phyloP scores from a whole-genome alignment of 176 grass and related monocot species.

The Miscanthus lutarioriparius region DNA sequence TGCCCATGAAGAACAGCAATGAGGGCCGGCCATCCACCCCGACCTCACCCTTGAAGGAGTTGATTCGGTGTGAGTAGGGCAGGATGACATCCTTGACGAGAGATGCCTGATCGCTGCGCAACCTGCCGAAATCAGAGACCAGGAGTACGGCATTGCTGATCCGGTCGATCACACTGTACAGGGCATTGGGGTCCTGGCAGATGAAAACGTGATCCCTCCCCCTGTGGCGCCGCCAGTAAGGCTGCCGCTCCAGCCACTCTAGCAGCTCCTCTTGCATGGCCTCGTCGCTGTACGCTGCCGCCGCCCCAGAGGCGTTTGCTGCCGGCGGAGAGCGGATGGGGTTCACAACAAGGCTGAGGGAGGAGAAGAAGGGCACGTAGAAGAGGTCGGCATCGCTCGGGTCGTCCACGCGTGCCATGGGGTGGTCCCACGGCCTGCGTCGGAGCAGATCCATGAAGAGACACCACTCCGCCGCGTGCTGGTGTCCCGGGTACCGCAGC shows the following conservation, averaged over 20 bases:
- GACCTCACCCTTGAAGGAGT: constrained; percentile 64
- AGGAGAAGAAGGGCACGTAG: constrained; percentile 95
- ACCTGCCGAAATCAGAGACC: constrained; percentile 86
- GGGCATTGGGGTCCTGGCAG: constrained; percentile 93
- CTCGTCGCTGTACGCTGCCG: constrained; percentile 64
- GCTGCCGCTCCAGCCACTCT: constrained; percentile 68
- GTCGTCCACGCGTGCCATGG: constrained; percentile 58
- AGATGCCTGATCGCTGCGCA: constrained; percentile 72
- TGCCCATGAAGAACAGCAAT: constrained; percentile 97
- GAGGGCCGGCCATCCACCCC: constrained; percentile 52
- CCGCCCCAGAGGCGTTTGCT: constrained; percentile 24
- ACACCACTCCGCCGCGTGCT: constrained; percentile 92
- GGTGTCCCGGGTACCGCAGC: constrained; percentile 76
- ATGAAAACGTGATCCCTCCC: constrained; percentile 90
- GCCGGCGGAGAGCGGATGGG: constrained; percentile 50
- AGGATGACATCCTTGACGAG: constrained; percentile 93
- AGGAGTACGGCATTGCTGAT: constrained; percentile 78
- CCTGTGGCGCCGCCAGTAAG: constrained; percentile 64
- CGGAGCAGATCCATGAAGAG: constrained; percentile 67
- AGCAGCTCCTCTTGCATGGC: constrained; percentile 81
- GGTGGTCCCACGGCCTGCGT: constrained; percentile 32
- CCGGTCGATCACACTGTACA: constrained; percentile 66
- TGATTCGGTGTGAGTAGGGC: constrained; percentile 90
- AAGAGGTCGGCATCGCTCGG: constrained; percentile 82
- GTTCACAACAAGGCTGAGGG: constrained; percentile 92